Conservation (phyloP, 1,139 yeast species). For the Candida tetrigidarum region DNA sequence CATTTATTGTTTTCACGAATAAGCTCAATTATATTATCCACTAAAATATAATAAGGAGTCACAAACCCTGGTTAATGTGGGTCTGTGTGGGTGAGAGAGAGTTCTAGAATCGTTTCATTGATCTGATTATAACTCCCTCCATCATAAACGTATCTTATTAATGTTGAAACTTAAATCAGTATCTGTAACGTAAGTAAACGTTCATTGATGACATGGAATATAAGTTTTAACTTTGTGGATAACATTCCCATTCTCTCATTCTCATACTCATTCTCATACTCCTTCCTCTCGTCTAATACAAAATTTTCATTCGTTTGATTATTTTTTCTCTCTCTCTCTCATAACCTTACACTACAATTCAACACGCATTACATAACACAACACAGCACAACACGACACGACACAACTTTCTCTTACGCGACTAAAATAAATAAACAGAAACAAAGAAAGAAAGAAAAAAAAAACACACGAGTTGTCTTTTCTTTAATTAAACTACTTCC, state of each 20-base stretch:
- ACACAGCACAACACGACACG: too few relatives aligned
- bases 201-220: too few relatives aligned
- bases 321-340: background rate
- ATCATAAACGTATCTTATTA: too few relatives aligned
- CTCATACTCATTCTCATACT: background rate
- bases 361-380: too few relatives aligned
- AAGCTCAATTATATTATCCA: background rate
- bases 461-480: conserved; percentile 6
- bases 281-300: background rate
- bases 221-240: conserved; percentile 1
- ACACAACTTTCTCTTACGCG: background rate
- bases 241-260: background rate
- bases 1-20: background rate
- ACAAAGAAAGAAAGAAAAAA: background rate
- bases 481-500: too few relatives aligned
- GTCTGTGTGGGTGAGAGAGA: background rate
- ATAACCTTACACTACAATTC: background rate
- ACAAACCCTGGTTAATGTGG: too few relatives aligned
- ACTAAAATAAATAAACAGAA: background rate
- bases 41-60: too few relatives aligned
- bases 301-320: too few relatives aligned
- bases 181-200: too few relatives aligned
- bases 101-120: too few relatives aligned
- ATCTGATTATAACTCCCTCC: too few relatives aligned
- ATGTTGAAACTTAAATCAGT: too few relatives aligned